These are phyloP conservation scores for Neofusicoccum parvum DNA, from an alignment of 2,329 filamentous ascomycete genomes.

Conservation along the genomic window DNA sequence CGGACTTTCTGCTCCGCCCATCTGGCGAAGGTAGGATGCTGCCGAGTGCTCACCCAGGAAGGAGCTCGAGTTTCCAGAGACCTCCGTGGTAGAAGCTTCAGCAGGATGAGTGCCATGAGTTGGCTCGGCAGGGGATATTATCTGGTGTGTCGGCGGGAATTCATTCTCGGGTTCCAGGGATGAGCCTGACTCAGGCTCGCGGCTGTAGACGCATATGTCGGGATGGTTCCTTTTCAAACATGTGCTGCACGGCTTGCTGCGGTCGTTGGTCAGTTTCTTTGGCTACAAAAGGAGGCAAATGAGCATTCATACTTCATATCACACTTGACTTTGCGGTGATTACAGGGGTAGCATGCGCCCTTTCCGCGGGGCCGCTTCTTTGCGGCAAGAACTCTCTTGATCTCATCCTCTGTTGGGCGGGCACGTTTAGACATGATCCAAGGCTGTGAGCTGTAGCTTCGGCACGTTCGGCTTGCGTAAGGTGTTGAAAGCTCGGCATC, in stretches of 20 bases:
- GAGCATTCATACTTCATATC: conserved; percentile 8
- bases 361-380: conserved; percentile 15
- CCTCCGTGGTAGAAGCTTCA: not conserved
- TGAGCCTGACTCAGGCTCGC: not conserved
- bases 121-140: not conserved
- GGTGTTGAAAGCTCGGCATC: not conserved
- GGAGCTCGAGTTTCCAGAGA: not conserved
- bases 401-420: conserved; percentile 1
- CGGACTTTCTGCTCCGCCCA: conserved; percentile 11
- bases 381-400: not conserved
- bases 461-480: not conserved
- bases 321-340: conserved; percentile 17
- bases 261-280: not conserved
- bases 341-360: conserved; percentile 17
- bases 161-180: not conserved
- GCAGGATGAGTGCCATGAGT: not conserved
- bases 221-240: conserved; percentile 1
- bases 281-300: not conserved
- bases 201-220: conserved; percentile 13
- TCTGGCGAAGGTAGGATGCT: not conserved
- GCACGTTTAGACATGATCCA: not conserved
- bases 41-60: conserved; percentile 15
- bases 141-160: not conserved
- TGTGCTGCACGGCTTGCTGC: not conserved
- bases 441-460: not conserved